These are phyloP conservation scores for Margaritispora aquatica DNA, from an alignment of 495 filamentous ascomycete genomes.

Conservation along the genomic window DNA sequence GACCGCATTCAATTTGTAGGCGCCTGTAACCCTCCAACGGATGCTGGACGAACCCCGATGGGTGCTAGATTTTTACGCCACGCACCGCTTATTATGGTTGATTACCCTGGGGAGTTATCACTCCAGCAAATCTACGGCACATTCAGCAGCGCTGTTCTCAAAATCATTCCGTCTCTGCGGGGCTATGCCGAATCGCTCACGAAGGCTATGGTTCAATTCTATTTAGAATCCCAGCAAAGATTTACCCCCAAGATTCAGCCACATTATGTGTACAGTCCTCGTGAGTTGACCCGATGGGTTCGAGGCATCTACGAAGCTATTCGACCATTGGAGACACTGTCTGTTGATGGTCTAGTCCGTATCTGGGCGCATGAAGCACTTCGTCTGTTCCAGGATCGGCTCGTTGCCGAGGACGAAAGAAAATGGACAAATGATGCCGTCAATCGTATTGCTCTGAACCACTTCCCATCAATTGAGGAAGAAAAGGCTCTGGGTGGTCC, in stretches of 20 bases:
- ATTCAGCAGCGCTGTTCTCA: constrained; percentile 93
- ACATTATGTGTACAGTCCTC: constrained; percentile 97
- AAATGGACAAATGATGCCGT: constrained; percentile 89
- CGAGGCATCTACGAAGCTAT: constrained; percentile 96
- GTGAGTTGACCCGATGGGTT: constrained; percentile 96
- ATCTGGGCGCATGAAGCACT: constrained; percentile 98
- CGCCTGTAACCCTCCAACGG: constrained; percentile 98
- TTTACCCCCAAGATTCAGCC: constrained; percentile 96
- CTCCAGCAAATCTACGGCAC: constrained; percentile 96
- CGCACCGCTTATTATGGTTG: constrained; percentile 96
- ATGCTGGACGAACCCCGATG: constrained; percentile 92
- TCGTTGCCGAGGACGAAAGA: constrained; percentile 90
- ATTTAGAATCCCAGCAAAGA: constrained; percentile 83
- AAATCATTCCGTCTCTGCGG: constrained; percentile 91
- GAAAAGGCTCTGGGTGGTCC: constrained; percentile 83
- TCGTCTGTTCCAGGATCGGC: constrained; percentile 91
- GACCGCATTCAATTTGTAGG: constrained; percentile 99
- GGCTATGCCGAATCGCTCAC: constrained; percentile 92
- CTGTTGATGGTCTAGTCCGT: constrained; percentile 85
- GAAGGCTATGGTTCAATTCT: constrained; percentile 96
- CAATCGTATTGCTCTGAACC: constrained; percentile 74
- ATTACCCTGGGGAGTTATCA: constrained; percentile 93
- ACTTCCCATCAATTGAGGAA: constrained; percentile 91
- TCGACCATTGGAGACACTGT: constrained; percentile 77
- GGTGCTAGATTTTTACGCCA: constrained; percentile 90